These are phyloP conservation scores for Salix dunnii DNA, from an alignment of 345 rosid genomes.

Conservation along the genomic window DNA sequence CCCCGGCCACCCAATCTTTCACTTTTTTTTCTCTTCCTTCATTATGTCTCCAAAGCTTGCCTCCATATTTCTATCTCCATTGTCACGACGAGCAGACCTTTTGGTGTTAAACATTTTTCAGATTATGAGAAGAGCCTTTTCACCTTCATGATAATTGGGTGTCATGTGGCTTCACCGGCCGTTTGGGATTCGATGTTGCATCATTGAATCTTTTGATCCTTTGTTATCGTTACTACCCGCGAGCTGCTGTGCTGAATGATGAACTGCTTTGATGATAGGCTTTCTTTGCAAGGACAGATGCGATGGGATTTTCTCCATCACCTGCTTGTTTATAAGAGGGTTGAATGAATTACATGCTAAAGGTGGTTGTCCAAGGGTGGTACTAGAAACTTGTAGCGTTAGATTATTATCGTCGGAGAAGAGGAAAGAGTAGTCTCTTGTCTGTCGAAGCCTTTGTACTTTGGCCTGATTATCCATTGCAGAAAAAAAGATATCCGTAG, in stretches of 20 bases:
- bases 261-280: too few species aligned
- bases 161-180: too few species aligned
- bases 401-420: conserved; percentile 50
- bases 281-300: conserved; percentile 13
- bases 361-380: conserved; percentile 30
- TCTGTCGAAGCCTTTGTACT: conserved; percentile 53
- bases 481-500: conserved; percentile 9
- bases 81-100: conserved; percentile 36
- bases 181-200: too few species aligned
- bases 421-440: conserved; percentile 84
- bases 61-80: conserved; percentile 67
- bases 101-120: conserved; percentile 49
- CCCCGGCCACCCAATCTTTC: too few species aligned
- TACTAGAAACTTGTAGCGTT: conserved; percentile 44
- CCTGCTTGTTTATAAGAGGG: conserved; percentile 43
- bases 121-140: conserved; percentile 40
- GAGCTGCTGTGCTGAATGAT: too few species aligned
- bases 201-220: too few species aligned
- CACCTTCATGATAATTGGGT: too few species aligned
- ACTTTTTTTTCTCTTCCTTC: conserved; percentile 67
- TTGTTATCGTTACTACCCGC: too few species aligned
- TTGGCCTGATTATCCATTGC: conserved; percentile 18
- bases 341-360: conserved; percentile 19
- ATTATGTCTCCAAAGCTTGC: conserved; percentile 61
- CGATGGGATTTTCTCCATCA: conserved; percentile 33